Evolutionary conservation across 352 stramenopile genomes (phyloP).

Genomic region (Hyaloperonospora brassicae): DNA sequence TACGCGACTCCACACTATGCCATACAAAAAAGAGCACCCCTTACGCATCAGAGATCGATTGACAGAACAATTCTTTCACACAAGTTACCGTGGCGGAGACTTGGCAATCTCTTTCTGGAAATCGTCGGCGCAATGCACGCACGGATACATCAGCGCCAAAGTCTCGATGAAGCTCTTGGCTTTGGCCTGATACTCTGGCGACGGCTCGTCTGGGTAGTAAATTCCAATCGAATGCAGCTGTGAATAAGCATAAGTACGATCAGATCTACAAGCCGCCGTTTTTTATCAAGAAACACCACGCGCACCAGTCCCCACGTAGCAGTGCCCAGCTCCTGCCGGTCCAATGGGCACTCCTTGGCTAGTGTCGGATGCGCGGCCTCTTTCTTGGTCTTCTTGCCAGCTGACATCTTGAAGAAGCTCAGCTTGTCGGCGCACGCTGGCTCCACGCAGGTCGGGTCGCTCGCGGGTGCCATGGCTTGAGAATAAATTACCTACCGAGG

Average conservation of each 20-base stretch:
- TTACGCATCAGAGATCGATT: not conserved
- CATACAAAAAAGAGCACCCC: not conserved
- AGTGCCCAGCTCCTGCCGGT: conserved; percentile 79
- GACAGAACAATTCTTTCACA: not conserved
- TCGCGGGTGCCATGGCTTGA: conserved; percentile 29
- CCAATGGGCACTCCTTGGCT: conserved; percentile 68
- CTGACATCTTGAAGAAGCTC: conserved; percentile 71
- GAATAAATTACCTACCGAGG: not conserved
- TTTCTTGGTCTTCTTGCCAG: conserved; percentile 35
- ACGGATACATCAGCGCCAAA: conserved; percentile 90
- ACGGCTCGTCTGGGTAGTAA: conserved; percentile 95
- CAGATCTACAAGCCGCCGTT: not conserved
- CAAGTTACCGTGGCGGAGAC: conserved; percentile 80
- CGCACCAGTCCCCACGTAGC: conserved; percentile 83
- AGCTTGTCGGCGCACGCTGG: conserved; percentile 82
- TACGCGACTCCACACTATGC: conserved; percentile 80
- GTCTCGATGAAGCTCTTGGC: conserved; percentile 87
- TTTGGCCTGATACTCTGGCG: conserved; percentile 81
- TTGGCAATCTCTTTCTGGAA: conserved; percentile 92
- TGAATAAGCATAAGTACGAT: not conserved
- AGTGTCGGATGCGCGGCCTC: conserved; percentile 8
- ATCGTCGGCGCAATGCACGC: conserved; percentile 90
- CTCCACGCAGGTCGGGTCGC: conserved; percentile 79
- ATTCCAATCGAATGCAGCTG: conserved; percentile 91
- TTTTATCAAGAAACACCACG: conserved; percentile 4